Percentiles rank a stretch among this genome's conserved stretches.
Evolutionary conservation across 345 rosid genomes (phyloP).

Genomic region (Euclidium syriacum): DNA sequence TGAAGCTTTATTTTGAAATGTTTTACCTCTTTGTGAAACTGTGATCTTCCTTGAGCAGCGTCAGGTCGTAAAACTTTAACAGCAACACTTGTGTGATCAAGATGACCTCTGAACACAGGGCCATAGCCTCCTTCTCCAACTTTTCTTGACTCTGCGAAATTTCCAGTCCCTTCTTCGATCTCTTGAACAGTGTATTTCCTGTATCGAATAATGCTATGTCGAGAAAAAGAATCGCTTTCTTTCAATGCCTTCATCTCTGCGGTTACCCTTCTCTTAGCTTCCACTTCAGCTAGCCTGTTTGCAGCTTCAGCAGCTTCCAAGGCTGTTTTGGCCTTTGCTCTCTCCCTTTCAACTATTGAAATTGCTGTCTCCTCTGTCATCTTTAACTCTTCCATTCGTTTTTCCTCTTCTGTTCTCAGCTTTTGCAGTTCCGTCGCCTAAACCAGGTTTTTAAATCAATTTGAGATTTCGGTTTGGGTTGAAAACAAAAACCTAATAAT

Average conservation of each 20-base stretch:
- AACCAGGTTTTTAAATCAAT: background rate
- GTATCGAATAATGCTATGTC: slow-evolving; percentile 40
- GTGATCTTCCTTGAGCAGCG: slow-evolving; percentile 89
- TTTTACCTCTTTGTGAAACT: slow-evolving; percentile 79
- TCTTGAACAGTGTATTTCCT: slow-evolving; percentile 73
- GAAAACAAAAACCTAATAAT: too few species aligned
- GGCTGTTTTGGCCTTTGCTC: slow-evolving; percentile 52
- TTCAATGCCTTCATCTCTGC: slow-evolving; percentile 42
- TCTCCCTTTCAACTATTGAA: slow-evolving; percentile 55
- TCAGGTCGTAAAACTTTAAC: slow-evolving; percentile 90
- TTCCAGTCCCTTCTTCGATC: slow-evolving; percentile 61
- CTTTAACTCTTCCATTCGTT: slow-evolving; percentile 53
- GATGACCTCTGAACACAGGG: slow-evolving; percentile 75
- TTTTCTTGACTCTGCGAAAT: slow-evolving; percentile 46
- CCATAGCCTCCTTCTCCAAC: slow-evolving; percentile 99
- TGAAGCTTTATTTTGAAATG: background rate
- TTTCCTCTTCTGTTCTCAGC: slow-evolving; percentile 58
- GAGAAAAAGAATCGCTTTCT: slow-evolving; percentile 35
- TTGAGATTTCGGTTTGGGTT: background rate
- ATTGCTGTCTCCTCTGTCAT: slow-evolving; percentile 64
- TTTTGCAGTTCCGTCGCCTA: slow-evolving; percentile 70
- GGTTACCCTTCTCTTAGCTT: slow-evolving; percentile 44
- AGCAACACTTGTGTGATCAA: slow-evolving; percentile 83
- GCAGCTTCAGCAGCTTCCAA: slow-evolving; percentile 79
- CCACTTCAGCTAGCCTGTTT: slow-evolving; percentile 49